phyloP scores from a whole-genome alignment of 495 filamentous ascomycete genomes.

The Beverwykella pulmonaria region DNA sequence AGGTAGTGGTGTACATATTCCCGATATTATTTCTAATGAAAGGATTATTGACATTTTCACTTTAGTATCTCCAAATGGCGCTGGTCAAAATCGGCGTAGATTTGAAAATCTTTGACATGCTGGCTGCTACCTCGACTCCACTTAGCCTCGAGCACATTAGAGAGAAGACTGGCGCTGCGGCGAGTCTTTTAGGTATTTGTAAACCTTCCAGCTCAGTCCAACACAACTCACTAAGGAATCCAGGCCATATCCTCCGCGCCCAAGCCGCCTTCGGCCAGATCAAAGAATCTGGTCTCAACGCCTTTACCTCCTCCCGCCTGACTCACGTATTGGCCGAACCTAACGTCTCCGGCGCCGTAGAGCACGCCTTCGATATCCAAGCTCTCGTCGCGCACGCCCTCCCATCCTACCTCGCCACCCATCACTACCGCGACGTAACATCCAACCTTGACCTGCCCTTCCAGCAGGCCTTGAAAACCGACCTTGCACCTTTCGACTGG shows the following conservation, averaged over 20 bases:
- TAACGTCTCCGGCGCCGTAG: conserved; percentile 2
- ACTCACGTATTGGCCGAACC: conserved; percentile 4
- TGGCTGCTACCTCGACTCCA: background rate
- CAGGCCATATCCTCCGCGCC: conserved; percentile 20
- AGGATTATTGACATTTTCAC: background rate
- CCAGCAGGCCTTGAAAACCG: conserved; percentile 12
- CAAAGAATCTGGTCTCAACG: background rate
- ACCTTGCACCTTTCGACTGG: conserved; percentile 22
- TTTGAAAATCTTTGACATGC: conserved; percentile 2
- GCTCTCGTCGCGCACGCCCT: background rate
- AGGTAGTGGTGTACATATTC: conserved; percentile 6
- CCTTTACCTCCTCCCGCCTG: conserved; percentile 1
- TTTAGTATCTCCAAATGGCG: background rate
- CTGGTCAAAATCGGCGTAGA: conserved; percentile 10
- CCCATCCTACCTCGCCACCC: conserved; percentile 1
- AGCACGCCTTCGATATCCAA: conserved; percentile 6
- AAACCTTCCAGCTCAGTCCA: background rate
- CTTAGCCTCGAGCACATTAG: background rate
- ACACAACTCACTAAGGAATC: background rate
- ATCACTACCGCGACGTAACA: conserved; percentile 13
- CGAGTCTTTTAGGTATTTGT: conserved; percentile 4
- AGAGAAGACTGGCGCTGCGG: conserved; percentile 5
- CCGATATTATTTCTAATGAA: background rate
- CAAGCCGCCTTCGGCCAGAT: conserved; percentile 17
- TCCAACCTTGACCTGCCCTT: conserved; percentile 17